phyloP scores from a whole-genome alignment of 1,284 basidiomycete species.

The Cutaneotrichosporon spelunceum region DNA sequence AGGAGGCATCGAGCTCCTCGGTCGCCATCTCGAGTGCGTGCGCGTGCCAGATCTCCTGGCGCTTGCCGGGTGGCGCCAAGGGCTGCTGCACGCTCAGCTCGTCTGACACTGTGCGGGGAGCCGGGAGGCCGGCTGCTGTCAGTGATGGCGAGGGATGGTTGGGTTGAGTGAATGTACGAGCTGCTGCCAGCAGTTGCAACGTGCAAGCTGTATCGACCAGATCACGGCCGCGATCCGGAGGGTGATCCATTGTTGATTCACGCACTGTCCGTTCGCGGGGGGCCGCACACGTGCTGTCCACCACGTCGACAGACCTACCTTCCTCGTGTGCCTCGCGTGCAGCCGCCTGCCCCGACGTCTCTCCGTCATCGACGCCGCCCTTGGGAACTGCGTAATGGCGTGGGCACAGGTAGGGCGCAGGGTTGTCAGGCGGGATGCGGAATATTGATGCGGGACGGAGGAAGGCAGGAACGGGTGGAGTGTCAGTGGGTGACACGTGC shows the following conservation, averaged over 20 bases:
- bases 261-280: no score
- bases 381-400: slow-evolving; percentile 41
- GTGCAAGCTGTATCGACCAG: no score
- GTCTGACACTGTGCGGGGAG: slow-evolving; percentile 5
- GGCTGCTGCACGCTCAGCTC: slow-evolving; percentile 6
- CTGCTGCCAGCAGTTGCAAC: not conserved
- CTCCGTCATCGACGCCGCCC: slow-evolving; percentile 47
- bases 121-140: slow-evolving; percentile 14
- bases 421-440: not conserved
- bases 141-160: not conserved
- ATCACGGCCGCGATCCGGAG: no score
- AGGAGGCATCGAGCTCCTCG: slow-evolving; percentile 21
- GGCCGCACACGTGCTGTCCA: no score
- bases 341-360: slow-evolving; percentile 45
- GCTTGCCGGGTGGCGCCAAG: not conserved
- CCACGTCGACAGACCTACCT: slow-evolving; percentile 37
- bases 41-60: slow-evolving; percentile 34
- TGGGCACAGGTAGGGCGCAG: not conserved
- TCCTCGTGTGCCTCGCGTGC: slow-evolving; percentile 49
- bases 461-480: not conserved
- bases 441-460: not conserved
- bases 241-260: no score
- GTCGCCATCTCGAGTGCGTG: slow-evolving; percentile 30
- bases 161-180: not conserved
- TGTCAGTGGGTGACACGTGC: not conserved